A percentile compares a stretch with the other conserved stretches of the same genome.
Conservation (phyloP, 2,329 filamentous ascomycete species). For the Xylariaceae sp. region DNA sequence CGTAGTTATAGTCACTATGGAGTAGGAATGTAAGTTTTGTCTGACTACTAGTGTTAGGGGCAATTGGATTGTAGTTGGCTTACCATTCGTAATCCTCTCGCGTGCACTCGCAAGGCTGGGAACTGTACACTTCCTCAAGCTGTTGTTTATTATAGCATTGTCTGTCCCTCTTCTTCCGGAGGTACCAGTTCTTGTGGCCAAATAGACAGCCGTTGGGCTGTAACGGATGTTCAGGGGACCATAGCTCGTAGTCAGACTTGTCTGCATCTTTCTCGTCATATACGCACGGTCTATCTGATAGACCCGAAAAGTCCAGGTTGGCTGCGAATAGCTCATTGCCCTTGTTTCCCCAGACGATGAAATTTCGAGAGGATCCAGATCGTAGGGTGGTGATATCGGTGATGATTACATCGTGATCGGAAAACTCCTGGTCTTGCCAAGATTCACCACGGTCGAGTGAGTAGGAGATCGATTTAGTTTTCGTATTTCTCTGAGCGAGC, state of each 20-base stretch:
- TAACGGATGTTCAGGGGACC: conserved; percentile 80
- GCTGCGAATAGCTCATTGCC: conserved; percentile 63
- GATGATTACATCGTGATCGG: conserved; percentile 65
- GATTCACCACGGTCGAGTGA: conserved; percentile 74
- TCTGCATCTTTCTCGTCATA: conserved; percentile 55
- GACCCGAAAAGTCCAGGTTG: conserved; percentile 83
- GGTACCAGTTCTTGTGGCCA: conserved; percentile 82
- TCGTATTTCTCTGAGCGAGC: conserved; percentile 67
- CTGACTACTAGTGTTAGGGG: conserved; percentile 16
- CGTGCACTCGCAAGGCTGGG: conserved; percentile 77
- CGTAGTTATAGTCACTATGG: conserved; percentile 84
- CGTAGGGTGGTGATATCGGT: conserved; percentile 82
- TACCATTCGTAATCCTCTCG: conserved; percentile 90
- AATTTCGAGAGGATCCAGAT: conserved; percentile 85
- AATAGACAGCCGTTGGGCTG: conserved; percentile 81
- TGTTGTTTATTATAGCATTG: conserved; percentile 78
- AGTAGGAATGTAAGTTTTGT: conserved; percentile 26
- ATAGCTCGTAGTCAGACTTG: conserved; percentile 73
- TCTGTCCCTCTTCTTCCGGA: conserved; percentile 77
- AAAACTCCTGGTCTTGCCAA: conserved; percentile 75
- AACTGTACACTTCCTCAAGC: conserved; percentile 66
- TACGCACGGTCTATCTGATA: conserved; percentile 70
- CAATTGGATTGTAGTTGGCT: conserved; percentile 32
- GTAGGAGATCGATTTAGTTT: conserved; percentile 68
- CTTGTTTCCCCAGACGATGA: conserved; percentile 77